Evolutionary conservation across 2,329 filamentous ascomycete species (phyloP).

Genomic region (Chaetothyriales sp.): DNA sequence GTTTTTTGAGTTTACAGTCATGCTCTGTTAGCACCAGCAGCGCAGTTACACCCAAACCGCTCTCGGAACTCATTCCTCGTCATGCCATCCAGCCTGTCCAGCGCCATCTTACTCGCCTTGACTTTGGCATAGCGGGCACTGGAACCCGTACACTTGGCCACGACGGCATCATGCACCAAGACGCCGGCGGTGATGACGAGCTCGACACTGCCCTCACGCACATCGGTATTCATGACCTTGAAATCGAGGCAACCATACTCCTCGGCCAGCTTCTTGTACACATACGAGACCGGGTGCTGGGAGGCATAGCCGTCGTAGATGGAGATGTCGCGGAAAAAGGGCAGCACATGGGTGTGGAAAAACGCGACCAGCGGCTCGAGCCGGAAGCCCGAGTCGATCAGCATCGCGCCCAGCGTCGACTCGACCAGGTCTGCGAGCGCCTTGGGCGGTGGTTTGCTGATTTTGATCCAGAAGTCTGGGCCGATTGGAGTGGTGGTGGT

Average conservation of each 20-base stretch:
- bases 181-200: constrained; percentile 35
- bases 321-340: constrained; percentile 72
- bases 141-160: constrained; percentile 46
- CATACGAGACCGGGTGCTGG: constrained; percentile 65
- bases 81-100: constrained; percentile 33
- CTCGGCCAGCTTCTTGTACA: constrained; percentile 48
- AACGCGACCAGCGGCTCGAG: constrained; percentile 60
- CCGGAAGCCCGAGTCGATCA: constrained; percentile 74
- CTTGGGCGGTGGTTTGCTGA: constrained; percentile 28
- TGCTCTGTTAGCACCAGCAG: constrained; percentile 1
- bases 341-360: constrained; percentile 57
- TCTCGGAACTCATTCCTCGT: constrained; percentile 43
- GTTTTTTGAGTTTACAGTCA: not conserved
- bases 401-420: constrained; percentile 75
- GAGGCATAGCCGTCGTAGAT: constrained; percentile 79
- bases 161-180: constrained; percentile 60
- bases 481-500: no score
- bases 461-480: constrained; percentile 30
- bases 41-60: constrained; percentile 35
- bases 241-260: constrained; percentile 52
- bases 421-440: constrained; percentile 76
- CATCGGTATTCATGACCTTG: constrained; percentile 24
- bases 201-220: not conserved
- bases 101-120: constrained; percentile 28
- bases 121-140: constrained; percentile 62